Percentiles rank a stretch among this genome's conserved stretches.
Evolutionary conservation across 1,139 yeast species (phyloP).

Genomic region (Candida gigantensis): DNA sequence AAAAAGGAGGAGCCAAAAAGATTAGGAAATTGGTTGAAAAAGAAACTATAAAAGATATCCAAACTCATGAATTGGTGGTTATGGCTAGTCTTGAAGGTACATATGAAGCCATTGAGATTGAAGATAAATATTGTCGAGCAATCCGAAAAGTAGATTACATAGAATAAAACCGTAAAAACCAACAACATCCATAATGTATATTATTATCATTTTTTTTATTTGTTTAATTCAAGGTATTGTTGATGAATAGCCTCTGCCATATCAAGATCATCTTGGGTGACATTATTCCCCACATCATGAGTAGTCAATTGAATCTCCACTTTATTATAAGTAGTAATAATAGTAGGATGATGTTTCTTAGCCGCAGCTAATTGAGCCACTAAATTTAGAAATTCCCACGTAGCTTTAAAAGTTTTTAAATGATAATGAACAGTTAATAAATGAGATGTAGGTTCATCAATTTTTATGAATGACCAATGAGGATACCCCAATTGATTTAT

Average conservation of each 20-base stretch:
- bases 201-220: slow-evolving; percentile 2
- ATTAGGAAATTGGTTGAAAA: slow-evolving; percentile 62
- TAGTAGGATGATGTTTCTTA: slow-evolving; percentile 74
- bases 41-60: slow-evolving; percentile 69
- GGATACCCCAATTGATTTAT: slow-evolving; percentile 16
- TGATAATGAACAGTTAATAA: slow-evolving; percentile 25
- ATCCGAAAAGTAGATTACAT: slow-evolving; percentile 21
- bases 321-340: slow-evolving; percentile 60
- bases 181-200: too few species aligned
- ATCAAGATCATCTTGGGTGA: slow-evolving; percentile 59
- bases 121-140: slow-evolving; percentile 78
- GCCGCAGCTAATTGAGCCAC: slow-evolving; percentile 62
- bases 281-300: slow-evolving; percentile 59
- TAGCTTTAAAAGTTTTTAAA: slow-evolving; percentile 54
- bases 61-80: slow-evolving; percentile 67
- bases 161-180: slow-evolving; percentile 15
- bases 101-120: slow-evolving; percentile 85
- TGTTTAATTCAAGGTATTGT: slow-evolving; percentile 11
- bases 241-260: slow-evolving; percentile 43
- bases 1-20: slow-evolving; percentile 22
- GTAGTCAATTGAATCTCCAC: slow-evolving; percentile 63
- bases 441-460: slow-evolving; percentile 12
- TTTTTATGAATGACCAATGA: slow-evolving; percentile 15
- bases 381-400: slow-evolving; percentile 66
- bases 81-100: slow-evolving; percentile 87